A percentile compares a stretch with the other conserved stretches of the same genome.
Conservation (phyloP, 2,329 filamentous ascomycete species). For the Drechslerella stenobrocha region DNA sequence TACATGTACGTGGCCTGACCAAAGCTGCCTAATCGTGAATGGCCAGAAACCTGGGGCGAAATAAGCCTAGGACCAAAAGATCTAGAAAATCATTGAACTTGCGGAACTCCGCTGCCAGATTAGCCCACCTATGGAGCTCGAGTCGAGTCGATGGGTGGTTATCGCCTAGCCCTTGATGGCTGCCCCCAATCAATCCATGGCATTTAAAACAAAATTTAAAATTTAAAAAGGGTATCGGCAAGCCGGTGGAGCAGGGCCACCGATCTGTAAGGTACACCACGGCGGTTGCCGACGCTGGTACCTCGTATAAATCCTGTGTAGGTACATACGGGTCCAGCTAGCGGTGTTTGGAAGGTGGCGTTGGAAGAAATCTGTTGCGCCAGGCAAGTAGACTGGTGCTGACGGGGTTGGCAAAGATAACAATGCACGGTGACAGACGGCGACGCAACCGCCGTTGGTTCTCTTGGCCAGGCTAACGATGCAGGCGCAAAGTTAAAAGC, state of each 20-base stretch:
- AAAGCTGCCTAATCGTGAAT: neutral
- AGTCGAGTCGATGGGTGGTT: too few species aligned
- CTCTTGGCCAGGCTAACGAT: too few species aligned
- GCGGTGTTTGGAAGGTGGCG: constrained; percentile 29
- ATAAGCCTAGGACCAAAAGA: neutral
- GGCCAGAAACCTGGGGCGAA: neutral
- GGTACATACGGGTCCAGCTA: constrained; percentile 41
- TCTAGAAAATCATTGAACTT: neutral
- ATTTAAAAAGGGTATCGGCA: too few species aligned
- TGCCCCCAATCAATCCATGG: constrained; percentile 1
- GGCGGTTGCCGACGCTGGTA: constrained; percentile 47
- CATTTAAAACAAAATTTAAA: constrained; percentile 5
- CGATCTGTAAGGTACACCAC: too few species aligned
- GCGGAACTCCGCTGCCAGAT: constrained; percentile 7
- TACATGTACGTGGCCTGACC: neutral
- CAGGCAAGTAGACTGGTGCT: neutral
- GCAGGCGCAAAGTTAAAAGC: too few species aligned
- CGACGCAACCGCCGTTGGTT: too few species aligned
- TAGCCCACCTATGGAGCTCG: too few species aligned
- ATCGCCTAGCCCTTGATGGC: too few species aligned
- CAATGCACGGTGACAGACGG: too few species aligned
- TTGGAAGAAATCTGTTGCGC: constrained; percentile 7
- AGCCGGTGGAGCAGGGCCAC: too few species aligned
- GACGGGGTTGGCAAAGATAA: neutral
- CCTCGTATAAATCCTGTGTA: neutral